phyloP scores from a whole-genome alignment of 2,329 filamentous ascomycete species.

The Aplosporella prunicola region DNA sequence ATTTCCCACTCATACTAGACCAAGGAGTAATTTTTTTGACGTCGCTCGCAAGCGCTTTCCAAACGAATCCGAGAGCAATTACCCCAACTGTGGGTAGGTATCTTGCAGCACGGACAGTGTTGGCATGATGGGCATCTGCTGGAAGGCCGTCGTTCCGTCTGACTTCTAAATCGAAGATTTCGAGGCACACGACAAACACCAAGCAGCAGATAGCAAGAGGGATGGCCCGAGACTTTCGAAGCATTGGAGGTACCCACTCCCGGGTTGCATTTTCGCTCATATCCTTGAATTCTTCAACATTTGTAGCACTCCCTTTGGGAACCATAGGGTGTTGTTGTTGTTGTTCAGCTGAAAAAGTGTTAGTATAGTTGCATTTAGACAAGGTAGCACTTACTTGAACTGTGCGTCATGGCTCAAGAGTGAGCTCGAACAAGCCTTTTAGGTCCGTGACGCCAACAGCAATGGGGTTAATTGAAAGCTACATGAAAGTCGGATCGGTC shows the following conservation, averaged over 20 bases:
- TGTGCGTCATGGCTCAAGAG: too few relatives aligned
- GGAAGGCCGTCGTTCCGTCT: background rate
- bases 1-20: background rate
- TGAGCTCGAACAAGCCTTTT: too few relatives aligned
- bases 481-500: too few relatives aligned
- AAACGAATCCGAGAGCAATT: background rate
- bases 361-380: too few relatives aligned
- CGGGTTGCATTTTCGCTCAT: too few relatives aligned
- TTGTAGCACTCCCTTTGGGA: too few relatives aligned
- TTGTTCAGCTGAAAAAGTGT: too few relatives aligned
- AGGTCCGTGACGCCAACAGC: too few relatives aligned
- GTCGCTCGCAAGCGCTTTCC: background rate
- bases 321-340: too few relatives aligned
- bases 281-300: too few relatives aligned
- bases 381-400: too few relatives aligned
- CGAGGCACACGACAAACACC: background rate
- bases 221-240: background rate
- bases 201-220: constrained; percentile 1
- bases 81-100: constrained; percentile 1
- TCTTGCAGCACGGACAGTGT: background rate
- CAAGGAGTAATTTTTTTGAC: constrained; percentile 1
- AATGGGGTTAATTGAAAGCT: too few relatives aligned
- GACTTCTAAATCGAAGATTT: background rate
- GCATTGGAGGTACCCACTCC: background rate
- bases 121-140: background rate